Conservation (phyloP, 345 rosid genomes). For the Erucastrum elatum region DNA sequence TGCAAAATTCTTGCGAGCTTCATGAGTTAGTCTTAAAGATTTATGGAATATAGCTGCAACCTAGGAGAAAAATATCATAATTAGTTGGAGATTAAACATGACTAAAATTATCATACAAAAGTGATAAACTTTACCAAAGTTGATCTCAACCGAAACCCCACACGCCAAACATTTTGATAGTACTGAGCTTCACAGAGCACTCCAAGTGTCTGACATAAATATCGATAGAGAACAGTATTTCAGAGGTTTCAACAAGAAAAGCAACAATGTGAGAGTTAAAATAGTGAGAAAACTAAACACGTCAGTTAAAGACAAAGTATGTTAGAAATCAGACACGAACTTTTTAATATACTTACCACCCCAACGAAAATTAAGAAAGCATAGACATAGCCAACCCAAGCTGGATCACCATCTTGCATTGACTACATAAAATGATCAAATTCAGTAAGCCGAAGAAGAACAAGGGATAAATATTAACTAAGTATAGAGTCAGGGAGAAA, state of each 20-base stretch:
- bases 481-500: not conserved
- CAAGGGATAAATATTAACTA: too few relatives aligned
- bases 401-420: conserved; percentile 88
- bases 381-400: conserved; percentile 82
- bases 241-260: conserved; percentile 7
- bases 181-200: conserved; percentile 83
- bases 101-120: conserved; percentile 12
- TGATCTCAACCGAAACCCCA: conserved; percentile 84
- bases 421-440: conserved; percentile 56
- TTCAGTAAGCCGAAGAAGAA: conserved; percentile 3
- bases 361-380: conserved; percentile 83
- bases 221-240: not conserved
- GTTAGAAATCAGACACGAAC: not conserved
- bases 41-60: conserved; percentile 94
- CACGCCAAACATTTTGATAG: conserved; percentile 81
- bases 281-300: not conserved
- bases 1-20: conserved; percentile 74
- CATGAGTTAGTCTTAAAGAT: conserved; percentile 82
- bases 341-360: conserved; percentile 55
- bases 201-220: conserved; percentile 58
- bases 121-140: conserved; percentile 60
- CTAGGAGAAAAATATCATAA: conserved; percentile 41
- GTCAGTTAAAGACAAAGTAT: not conserved
- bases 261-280: conserved; percentile 15
- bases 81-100: conserved; percentile 12